A percentile compares a stretch with the other conserved stretches of the same genome.
Conservation (phyloP, 805 yeast species). For the Monosporozyma siamensis region DNA sequence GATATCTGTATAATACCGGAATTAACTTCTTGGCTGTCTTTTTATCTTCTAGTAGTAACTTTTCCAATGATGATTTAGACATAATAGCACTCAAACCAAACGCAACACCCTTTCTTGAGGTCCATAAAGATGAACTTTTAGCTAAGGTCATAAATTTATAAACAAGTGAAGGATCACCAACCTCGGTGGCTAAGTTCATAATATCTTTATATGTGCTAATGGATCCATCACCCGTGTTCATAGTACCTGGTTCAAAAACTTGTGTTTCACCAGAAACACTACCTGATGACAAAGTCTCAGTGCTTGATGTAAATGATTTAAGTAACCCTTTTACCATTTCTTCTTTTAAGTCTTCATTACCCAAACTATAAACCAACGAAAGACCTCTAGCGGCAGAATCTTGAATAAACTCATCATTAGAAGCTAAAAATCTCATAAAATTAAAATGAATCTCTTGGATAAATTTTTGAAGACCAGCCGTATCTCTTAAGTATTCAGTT, state of each 20-base stretch:
- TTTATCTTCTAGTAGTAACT: slow-evolving; percentile 45
- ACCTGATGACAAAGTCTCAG: slow-evolving; percentile 46
- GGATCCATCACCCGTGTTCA: slow-evolving; percentile 76
- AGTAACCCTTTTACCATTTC: slow-evolving; percentile 63
- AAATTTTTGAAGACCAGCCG: slow-evolving; percentile 31
- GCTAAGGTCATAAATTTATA: slow-evolving; percentile 92
- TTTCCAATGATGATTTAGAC: slow-evolving; percentile 66
- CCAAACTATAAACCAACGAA: slow-evolving; percentile 70
- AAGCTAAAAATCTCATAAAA: slow-evolving; percentile 72
- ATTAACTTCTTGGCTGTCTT: slow-evolving; percentile 51
- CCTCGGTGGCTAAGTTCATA: slow-evolving; percentile 79
- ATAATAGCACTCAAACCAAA: slow-evolving; percentile 83
- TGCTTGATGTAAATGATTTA: slow-evolving; percentile 57
- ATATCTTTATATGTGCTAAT: slow-evolving; percentile 89
- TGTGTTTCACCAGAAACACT: slow-evolving; percentile 70
- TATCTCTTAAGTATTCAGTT: slow-evolving; percentile 60
- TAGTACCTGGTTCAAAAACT: slow-evolving; percentile 71
- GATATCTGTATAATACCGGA: slow-evolving; percentile 75
- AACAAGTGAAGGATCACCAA: slow-evolving; percentile 90
- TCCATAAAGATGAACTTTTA: slow-evolving; percentile 80
- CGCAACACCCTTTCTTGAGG: slow-evolving; percentile 87
- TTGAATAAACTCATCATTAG: slow-evolving; percentile 79
- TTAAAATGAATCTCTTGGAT: slow-evolving; percentile 59
- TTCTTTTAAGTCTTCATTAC: slow-evolving; percentile 58
- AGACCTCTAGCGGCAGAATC: slow-evolving; percentile 89